A percentile compares a stretch with the other conserved stretches of the same genome.
Conservation (phyloP, 176 grass and related monocot species). For the Ensete glaucum region DNA sequence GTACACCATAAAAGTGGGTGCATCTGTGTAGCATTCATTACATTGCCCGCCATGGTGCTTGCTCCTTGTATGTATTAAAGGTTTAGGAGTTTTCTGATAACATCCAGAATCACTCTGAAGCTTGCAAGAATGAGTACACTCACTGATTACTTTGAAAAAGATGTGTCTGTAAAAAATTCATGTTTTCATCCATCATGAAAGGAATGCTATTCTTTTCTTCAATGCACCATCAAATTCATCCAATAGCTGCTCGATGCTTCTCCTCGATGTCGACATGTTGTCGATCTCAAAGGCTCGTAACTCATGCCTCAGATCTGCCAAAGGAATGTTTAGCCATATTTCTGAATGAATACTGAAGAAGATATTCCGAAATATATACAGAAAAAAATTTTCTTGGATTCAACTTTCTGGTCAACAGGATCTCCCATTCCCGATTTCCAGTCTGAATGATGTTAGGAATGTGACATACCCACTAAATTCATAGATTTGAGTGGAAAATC, state of each 20-base stretch:
- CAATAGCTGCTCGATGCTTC: slow-evolving; percentile 16
- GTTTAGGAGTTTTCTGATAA: too few species aligned
- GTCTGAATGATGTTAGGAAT: not conserved
- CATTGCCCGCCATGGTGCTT: too few species aligned
- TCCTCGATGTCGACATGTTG: slow-evolving; percentile 13
- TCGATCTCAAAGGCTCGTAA: slow-evolving; percentile 13
- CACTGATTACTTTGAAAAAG: not conserved
- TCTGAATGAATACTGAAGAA: not conserved
- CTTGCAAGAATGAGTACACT: not conserved
- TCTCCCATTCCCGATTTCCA: not conserved
- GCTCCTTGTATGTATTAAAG: too few species aligned
- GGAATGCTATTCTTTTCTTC: not conserved
- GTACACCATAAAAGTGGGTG: too few species aligned
- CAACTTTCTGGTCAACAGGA: too few species aligned
- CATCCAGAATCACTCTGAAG: not conserved
- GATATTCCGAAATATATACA: not conserved
- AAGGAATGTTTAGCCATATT: not conserved
- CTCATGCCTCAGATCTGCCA: slow-evolving; percentile 12
- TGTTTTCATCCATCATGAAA: not conserved
- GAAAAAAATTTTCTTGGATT: not conserved
- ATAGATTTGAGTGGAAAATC: slow-evolving; percentile 17
- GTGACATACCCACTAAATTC: not conserved
- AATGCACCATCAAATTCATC: slow-evolving; percentile 7
- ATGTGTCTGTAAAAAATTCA: not conserved
- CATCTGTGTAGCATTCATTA: too few species aligned